Evolutionary conservation across 257 asterid genomes (phyloP), one percentile per base, ranked within the genome.

Genomic region (Paraleonurus japonicus): DNA sequence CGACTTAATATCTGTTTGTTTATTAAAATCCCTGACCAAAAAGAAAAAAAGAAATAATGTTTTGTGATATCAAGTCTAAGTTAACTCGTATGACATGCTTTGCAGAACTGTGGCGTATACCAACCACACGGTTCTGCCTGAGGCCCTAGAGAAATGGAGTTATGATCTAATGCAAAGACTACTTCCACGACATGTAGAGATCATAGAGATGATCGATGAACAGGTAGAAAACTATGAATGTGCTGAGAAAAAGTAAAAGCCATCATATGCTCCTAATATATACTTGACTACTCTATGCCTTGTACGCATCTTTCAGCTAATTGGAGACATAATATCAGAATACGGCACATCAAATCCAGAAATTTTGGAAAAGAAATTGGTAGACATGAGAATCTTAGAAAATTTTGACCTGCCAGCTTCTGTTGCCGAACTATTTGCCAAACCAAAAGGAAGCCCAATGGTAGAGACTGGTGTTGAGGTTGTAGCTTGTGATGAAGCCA

Each of bases 61-160:
- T 33, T 33, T 33, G 70, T 41, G 65, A 62, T 67, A 74, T 32
- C 12, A 45, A 43, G 66, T 71, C 67, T 75, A 72, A 75, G 57
- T 69, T 70, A 72, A 80, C 45, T 76, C 35, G 50, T 65, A 51
- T 12, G 76, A 68, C 79, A 35, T 79, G 71, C 51, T 67, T 76
- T 53, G 57, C 90, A 90, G 97, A 82, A 86, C 97, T 69, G 94
- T 90, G 80, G 97, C 97, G 13, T 90, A 90, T 79, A 90, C 97
- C 17, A 90, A 90, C 78, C 97, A 88, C 78, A 90, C 97, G 61
- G 97, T 90, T 80, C 77, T 90, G 75, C 97, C 97, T 12, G 97
- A 90, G 85, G 97, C 97, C 50, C 80, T 90, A 77, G 97, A 90
- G 85, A 90, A 90, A 81, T 90, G 97, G 97, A 88, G 90, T 76